Evolutionary conservation across 176 grass and related monocot species (phyloP), one percentile per base, ranked within the genome.

Genomic region (Avena sativa): DNA sequence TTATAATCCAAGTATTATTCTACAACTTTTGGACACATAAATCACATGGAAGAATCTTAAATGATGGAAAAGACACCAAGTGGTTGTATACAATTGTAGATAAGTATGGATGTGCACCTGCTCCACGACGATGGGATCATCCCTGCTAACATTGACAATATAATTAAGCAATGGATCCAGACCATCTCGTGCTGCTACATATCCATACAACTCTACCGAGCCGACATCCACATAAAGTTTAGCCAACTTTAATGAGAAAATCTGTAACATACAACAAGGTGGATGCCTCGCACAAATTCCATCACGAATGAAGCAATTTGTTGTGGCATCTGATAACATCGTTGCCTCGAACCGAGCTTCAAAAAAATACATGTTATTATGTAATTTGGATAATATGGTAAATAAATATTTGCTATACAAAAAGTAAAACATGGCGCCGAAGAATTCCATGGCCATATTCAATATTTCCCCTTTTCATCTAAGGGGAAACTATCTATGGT

Each of bases 171-270:
- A 52, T 32, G 73, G 47, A 53, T 76, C 49, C 14, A 15, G 3
- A 76, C 3, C 4, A 76, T 53, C 73, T 25, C 12, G 49, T 4
- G 21, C 49, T 51, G 49, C 72, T 52, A 53, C 26, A 8, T 76
- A 76, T 53, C 73, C 73, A 76, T 76, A 76, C 21, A 76, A 76
- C 49, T 76, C 48, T 9, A 76, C 9, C 5, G 48, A 53, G 49
- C 50, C 15, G 19, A 15, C 23, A 55, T 53, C 50, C 48, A 32
- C 21, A 55, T 3, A 28, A 76, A 17, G 14, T 55, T 76, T 55
- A 56, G 26, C 74, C 49, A 76, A 56, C 50, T 76, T 76, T 19
- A 56, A 0, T 56, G 49, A 56, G 13, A 53, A 76, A 56, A 55
- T 19, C 30, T 76, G 74, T 15, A 76, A 55, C 49, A 56, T 76